phyloP scores from a whole-genome alignment of 179 eudicot species.

The Camellia oleifera region DNA sequence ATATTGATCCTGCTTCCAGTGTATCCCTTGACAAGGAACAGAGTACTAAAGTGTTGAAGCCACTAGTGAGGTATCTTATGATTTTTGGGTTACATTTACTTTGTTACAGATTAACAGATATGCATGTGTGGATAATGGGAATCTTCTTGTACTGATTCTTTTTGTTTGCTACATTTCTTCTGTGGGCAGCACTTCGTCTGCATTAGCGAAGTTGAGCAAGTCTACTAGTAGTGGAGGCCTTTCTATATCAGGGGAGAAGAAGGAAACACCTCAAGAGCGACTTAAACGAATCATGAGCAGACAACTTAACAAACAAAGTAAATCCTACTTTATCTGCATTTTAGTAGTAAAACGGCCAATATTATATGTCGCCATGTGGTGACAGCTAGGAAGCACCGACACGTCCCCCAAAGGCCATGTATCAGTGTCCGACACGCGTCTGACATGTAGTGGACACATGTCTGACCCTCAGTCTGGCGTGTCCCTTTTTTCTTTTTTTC shows the following conservation, averaged over 20 bases:
- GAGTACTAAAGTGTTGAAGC: conserved; percentile 54
- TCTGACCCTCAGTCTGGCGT: too few relatives aligned
- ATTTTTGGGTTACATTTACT: background rate
- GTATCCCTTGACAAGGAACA: conserved; percentile 83
- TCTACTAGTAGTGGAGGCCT: conserved; percentile 47
- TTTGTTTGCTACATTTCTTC: conserved; percentile 12
- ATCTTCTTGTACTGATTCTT: conserved; percentile 8
- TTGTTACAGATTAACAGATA: background rate
- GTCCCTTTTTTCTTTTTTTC: too few relatives aligned
- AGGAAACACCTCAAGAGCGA: conserved; percentile 98
- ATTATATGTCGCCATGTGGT: conserved; percentile 9
- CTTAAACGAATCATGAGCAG: conserved; percentile 98
- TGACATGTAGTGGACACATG: too few relatives aligned
- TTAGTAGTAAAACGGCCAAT: conserved; percentile 22
- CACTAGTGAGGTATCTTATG: conserved; percentile 51
- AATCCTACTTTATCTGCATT: conserved; percentile 22
- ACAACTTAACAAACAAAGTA: conserved; percentile 81
- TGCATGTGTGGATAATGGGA: background rate
- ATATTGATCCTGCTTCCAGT: conserved; percentile 95
- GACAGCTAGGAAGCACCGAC: background rate
- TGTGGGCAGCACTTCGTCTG: conserved; percentile 64
- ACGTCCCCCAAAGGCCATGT: too few relatives aligned
- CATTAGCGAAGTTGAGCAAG: conserved; percentile 77
- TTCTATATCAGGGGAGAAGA: conserved; percentile 79
- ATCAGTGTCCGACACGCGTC: too few relatives aligned